Conservation (phyloP, 140 eudicot genomes). For the Bidens hawaiensis region DNA sequence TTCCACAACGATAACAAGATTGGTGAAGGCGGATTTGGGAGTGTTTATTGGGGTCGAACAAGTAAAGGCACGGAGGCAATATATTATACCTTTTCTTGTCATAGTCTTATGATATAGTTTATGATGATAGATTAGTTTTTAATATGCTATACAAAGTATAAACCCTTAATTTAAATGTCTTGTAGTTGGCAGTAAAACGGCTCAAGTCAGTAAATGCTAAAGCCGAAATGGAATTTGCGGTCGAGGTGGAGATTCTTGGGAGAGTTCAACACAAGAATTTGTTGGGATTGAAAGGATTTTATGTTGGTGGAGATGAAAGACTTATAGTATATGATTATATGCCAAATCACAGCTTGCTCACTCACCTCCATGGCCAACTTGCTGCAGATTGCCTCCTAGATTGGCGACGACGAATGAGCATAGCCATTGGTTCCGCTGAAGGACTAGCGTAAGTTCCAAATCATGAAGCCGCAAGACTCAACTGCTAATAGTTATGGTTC, state of each 20-base stretch:
- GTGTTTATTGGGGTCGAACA: slow-evolving; percentile 90
- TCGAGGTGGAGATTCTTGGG: slow-evolving; percentile 79
- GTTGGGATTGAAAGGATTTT: slow-evolving; percentile 64
- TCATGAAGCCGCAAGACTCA: not conserved
- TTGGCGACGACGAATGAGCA: slow-evolving; percentile 66
- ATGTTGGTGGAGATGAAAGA: slow-evolving; percentile 83
- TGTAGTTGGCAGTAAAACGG: slow-evolving; percentile 80
- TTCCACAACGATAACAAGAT: slow-evolving; percentile 74
- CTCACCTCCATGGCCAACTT: slow-evolving; percentile 81
- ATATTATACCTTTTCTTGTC: not conserved
- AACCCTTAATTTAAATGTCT: not conserved
- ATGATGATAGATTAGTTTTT: not conserved
- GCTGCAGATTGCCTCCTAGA: slow-evolving; percentile 60
- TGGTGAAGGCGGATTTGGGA: slow-evolving; percentile 94
- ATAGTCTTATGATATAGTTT: not conserved
- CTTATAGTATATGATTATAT: slow-evolving; percentile 82
- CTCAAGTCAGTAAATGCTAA: slow-evolving; percentile 70
- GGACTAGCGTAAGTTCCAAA: slow-evolving; percentile 64
- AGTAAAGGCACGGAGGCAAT: slow-evolving; percentile 75
- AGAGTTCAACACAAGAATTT: slow-evolving; percentile 76
- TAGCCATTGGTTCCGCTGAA: slow-evolving; percentile 77
- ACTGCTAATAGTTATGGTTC: not conserved
- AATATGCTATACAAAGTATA: not conserved
- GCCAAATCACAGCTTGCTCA: slow-evolving; percentile 83
- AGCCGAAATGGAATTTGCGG: slow-evolving; percentile 92